Evolutionary conservation across 2,329 filamentous ascomycete species (phyloP), one percentile per base, ranked within the genome.

Genomic region (Simplicillium aogashimaense): DNA sequence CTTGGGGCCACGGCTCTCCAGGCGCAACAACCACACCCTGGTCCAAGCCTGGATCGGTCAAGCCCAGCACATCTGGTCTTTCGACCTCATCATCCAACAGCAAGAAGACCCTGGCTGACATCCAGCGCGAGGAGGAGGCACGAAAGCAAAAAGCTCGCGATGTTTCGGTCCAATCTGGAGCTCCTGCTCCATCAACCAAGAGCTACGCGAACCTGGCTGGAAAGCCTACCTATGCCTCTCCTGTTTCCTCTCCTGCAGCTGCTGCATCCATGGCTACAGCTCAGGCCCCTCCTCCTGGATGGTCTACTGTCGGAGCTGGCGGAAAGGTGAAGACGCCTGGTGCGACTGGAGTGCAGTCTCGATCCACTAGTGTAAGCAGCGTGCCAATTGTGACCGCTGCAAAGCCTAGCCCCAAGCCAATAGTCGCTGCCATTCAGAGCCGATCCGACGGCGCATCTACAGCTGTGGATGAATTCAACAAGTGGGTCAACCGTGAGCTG

Each of bases 21-120:
- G 76, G 78, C 7, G 75, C 76, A 7, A 66, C 78, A n/a, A 65
- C 69, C 1, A 76, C 70, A 52, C 78, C 81, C 0, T 87, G 83
- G 83, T 65, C 73, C 14, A 86, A 86, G 60, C 77, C 81, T 3
- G 61, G 66, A 1, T 61, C 67, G 3, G 52, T 56, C 34, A 78
- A 76, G 56, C 55, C 54, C 3, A 40, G 43, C 9, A 36, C 51
- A 11, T 39, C 43, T 12, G 39, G 35, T 3, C 35, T 36, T 5
- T 28, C 29, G 17, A 32, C 42, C 3, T 8, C 36, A 13, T 39
- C 58, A 2, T 38, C 53, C 9, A 47, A 64, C 52, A 58, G 66
- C 64, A 92, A 94, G 70, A 95, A 95, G 74, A 95, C 88, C 0
- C 70, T 97, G 35, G 86, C 88, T 17, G 90, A 97, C 50, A 97